Percentiles rank a stretch among this genome's conserved stretches.
Evolutionary conservation across 305 asterid species (phyloP).

Genomic region (Galium porrigens): DNA sequence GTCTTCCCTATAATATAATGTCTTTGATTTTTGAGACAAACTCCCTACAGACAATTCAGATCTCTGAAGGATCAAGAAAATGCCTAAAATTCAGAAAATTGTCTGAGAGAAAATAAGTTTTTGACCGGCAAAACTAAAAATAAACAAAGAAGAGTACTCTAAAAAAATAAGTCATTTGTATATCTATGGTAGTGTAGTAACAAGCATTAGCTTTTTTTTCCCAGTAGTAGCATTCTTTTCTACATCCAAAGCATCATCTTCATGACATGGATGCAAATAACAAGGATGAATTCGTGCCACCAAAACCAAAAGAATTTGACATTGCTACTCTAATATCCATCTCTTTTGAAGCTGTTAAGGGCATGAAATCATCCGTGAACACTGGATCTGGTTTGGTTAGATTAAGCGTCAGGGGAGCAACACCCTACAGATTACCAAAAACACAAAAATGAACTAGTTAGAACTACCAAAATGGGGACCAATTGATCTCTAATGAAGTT

Average conservation of each 20-base stretch:
- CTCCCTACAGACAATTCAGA: too few relatives aligned
- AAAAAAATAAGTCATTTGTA: too few relatives aligned
- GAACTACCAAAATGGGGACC: neutral
- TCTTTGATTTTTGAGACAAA: too few relatives aligned
- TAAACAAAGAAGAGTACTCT: too few relatives aligned
- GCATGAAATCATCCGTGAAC: conserved; percentile 50
- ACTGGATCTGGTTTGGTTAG: conserved; percentile 57
- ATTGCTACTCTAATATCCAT: conserved; percentile 57
- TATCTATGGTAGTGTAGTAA: too few relatives aligned
- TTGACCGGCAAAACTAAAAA: too few relatives aligned
- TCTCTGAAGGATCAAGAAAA: too few relatives aligned
- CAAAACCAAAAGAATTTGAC: conserved; percentile 96
- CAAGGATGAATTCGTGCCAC: conserved; percentile 82
- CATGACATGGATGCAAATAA: conserved; percentile 43
- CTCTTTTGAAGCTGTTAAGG: conserved; percentile 57
- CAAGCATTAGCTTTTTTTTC: too few relatives aligned
- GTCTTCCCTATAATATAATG: too few relatives aligned
- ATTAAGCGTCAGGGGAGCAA: conserved; percentile 70
- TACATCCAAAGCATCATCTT: neutral
- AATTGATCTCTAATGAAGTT: neutral
- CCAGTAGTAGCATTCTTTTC: too few relatives aligned
- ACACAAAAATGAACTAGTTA: neutral
- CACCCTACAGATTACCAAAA: conserved; percentile 38
- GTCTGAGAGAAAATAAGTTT: too few relatives aligned
- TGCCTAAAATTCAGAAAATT: too few relatives aligned